Evolutionary conservation across 2,329 filamentous ascomycete species (phyloP).

Genomic region (Ophiognomonia clavigignenti-juglandacearum): DNA sequence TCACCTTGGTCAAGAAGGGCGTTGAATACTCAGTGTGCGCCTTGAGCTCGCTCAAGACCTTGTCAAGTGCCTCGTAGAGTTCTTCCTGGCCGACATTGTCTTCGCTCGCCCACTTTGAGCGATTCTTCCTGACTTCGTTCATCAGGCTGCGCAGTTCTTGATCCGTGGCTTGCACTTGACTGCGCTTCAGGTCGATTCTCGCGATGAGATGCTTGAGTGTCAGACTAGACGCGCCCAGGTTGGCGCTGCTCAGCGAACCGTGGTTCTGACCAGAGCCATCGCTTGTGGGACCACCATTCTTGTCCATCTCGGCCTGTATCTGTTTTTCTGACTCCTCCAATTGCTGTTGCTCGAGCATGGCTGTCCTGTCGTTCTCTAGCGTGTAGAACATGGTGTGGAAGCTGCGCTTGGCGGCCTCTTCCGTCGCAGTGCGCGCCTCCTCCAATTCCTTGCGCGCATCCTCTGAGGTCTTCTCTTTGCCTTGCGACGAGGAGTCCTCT

Average conservation of each 20-base stretch:
- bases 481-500: slow-evolving; percentile 40
- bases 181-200: slow-evolving; percentile 87
- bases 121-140: slow-evolving; percentile 95
- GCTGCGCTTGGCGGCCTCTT: slow-evolving; percentile 82
- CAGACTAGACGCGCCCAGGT: slow-evolving; percentile 90
- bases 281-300: slow-evolving; percentile 48
- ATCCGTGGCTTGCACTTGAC: slow-evolving; percentile 86
- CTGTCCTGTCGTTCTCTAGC: slow-evolving; percentile 87
- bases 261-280: slow-evolving; percentile 60
- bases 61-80: slow-evolving; percentile 92
- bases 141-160: slow-evolving; percentile 87
- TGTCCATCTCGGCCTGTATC: slow-evolving; percentile 90
- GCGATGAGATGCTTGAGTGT: slow-evolving; percentile 97
- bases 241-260: slow-evolving; percentile 86
- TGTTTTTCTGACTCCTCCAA: slow-evolving; percentile 95
- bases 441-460: slow-evolving; percentile 91
- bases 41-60: slow-evolving; percentile 94
- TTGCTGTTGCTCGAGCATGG: slow-evolving; percentile 96
- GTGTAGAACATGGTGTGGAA: slow-evolving; percentile 96
- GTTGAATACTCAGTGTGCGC: slow-evolving; percentile 96
- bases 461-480: slow-evolving; percentile 67
- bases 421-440: slow-evolving; percentile 83
- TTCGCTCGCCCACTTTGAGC: slow-evolving; percentile 98
- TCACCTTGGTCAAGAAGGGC: slow-evolving; percentile 90
- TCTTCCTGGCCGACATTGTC: slow-evolving; percentile 97